These are phyloP conservation scores for Arxiozyma bovina DNA, from an alignment of 1,139 yeast species.

Conservation along the genomic window DNA sequence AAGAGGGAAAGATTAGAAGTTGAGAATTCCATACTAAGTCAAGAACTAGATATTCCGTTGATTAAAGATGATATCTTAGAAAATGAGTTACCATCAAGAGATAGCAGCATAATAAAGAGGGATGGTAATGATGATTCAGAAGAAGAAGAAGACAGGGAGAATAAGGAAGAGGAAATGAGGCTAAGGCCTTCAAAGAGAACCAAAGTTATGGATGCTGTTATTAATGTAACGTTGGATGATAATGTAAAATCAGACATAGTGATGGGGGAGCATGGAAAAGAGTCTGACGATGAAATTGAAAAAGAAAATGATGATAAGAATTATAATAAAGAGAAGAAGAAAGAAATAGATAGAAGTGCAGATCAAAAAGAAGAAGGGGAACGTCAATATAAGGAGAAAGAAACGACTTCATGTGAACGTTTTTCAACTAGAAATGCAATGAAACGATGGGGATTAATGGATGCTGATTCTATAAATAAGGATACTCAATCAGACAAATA, in stretches of 20 bases:
- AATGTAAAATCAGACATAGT: slow-evolving; percentile 3
- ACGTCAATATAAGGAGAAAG: background rate
- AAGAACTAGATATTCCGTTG: slow-evolving; percentile 1
- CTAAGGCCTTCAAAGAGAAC: slow-evolving; percentile 1
- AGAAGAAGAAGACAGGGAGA: background rate
- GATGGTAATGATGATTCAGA: background rate
- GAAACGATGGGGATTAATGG: background rate
- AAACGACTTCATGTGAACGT: background rate
- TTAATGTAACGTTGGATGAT: slow-evolving; percentile 1
- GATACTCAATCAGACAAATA: background rate
- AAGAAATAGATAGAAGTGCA: background rate
- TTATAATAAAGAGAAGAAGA: background rate
- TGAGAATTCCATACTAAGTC: background rate
- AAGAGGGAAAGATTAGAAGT: background rate
- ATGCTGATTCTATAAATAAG: background rate
- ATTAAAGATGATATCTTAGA: background rate
- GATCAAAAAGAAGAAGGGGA: background rate
- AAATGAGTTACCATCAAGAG: background rate
- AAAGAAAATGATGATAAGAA: background rate
- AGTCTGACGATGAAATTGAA: slow-evolving; percentile 4
- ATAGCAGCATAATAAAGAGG: background rate
- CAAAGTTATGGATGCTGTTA: background rate
- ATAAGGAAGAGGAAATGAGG: background rate
- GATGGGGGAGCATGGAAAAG: background rate
- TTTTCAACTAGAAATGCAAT: background rate